Percentiles rank a stretch among this genome's conserved stretches.
phyloP scores from a whole-genome alignment of 345 rosid genomes.

The Camelina sativa region DNA sequence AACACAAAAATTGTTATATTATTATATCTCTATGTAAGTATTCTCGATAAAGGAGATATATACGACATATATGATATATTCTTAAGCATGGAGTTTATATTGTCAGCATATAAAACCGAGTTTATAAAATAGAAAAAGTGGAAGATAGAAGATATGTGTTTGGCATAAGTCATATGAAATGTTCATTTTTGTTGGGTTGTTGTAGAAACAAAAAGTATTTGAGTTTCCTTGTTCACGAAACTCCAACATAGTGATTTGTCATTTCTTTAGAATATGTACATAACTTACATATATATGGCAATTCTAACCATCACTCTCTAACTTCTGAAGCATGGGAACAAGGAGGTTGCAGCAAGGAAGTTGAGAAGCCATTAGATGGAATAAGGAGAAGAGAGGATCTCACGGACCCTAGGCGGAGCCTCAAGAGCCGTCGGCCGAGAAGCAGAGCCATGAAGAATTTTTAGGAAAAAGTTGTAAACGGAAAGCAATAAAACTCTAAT shows the following conservation, averaged over 20 bases:
- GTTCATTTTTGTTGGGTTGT: constrained; percentile 40
- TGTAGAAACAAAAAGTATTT: constrained; percentile 23
- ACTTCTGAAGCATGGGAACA: not conserved
- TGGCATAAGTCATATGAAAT: constrained; percentile 44
- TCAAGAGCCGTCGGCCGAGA: no score
- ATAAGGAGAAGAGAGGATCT: no score
- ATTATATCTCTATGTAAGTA: not conserved
- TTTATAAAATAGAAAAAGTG: constrained; percentile 25
- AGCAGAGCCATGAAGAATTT: no score
- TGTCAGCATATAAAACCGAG: constrained; percentile 17
- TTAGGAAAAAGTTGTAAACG: no score
- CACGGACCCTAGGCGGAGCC: no score
- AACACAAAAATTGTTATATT: not conserved
- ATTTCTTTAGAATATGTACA: constrained; percentile 30
- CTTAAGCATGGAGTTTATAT: constrained; percentile 9
- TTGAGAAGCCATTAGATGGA: no score
- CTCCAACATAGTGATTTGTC: constrained; percentile 39
- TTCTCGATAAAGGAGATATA: not conserved
- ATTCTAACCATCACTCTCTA: constrained; percentile 39
- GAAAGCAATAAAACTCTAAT: no score
- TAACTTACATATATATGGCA: constrained; percentile 38
- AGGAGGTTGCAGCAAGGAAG: no score
- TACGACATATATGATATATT: not conserved
- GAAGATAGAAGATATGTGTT: constrained; percentile 34
- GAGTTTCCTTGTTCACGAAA: constrained; percentile 38